These are phyloP conservation scores for Acanthamoeba castellanii DNA, from an alignment of 208 protist species.

Conservation along the genomic window DNA sequence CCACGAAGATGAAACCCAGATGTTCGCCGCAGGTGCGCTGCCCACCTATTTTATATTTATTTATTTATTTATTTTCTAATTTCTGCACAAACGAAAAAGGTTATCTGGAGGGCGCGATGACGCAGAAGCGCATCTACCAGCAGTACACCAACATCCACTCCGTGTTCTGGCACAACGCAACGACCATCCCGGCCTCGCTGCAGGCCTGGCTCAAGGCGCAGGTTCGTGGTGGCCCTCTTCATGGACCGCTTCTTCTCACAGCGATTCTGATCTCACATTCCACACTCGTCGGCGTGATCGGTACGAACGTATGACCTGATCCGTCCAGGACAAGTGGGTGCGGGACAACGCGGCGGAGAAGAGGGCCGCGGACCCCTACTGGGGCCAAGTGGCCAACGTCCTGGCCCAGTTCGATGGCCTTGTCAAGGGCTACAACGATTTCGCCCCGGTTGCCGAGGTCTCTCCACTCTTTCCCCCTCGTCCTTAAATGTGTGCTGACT, in stretches of 20 bases:
- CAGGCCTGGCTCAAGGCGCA: neutral
- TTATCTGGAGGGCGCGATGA: constrained; percentile 37
- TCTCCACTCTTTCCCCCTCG: neutral
- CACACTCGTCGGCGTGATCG: neutral
- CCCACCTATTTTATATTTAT: neutral
- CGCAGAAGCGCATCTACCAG: constrained; percentile 47
- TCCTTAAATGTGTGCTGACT: neutral
- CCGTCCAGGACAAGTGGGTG: constrained; percentile 11
- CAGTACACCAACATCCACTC: constrained; percentile 53
- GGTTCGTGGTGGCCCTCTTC: neutral
- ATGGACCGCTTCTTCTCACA: neutral
- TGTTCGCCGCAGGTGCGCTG: neutral
- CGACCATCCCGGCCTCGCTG: neutral
- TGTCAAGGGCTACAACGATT: constrained; percentile 22
- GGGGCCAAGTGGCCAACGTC: constrained; percentile 18
- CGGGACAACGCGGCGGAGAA: neutral
- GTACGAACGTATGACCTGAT: too few relatives aligned
- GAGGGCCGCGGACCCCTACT: neutral
- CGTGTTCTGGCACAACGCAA: constrained; percentile 19
- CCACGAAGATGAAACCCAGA: neutral
- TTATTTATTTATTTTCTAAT: too few relatives aligned
- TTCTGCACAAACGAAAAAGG: neutral
- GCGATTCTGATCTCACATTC: neutral
- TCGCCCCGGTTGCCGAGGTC: neutral
- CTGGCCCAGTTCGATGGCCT: constrained; percentile 1